Evolutionary conservation across 2,329 filamentous ascomycete species (phyloP).

Genomic region (Stachybotrys chartarum): DNA sequence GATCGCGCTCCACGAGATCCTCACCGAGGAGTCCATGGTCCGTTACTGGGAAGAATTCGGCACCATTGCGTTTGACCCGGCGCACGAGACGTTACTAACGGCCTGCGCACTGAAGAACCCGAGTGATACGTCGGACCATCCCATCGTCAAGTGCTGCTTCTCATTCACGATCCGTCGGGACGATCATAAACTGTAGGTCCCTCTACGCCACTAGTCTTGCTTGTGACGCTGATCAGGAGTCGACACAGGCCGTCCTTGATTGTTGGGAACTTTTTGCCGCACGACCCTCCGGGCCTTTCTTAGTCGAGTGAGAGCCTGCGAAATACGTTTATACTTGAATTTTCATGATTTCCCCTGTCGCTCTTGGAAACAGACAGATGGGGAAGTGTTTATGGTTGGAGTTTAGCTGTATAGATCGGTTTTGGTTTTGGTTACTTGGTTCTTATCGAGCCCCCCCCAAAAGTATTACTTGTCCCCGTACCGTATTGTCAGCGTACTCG

Average conservation of each 20-base stretch:
- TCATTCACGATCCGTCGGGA: slow-evolving; percentile 95
- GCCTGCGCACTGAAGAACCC: slow-evolving; percentile 87
- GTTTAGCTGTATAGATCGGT: neutral
- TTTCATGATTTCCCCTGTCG: no score
- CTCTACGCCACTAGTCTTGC: neutral
- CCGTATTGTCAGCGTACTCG: no score
- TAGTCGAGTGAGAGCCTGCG: neutral
- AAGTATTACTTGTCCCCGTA: no score
- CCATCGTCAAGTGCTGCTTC: slow-evolving; percentile 87
- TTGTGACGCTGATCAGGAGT: slow-evolving; percentile 21
- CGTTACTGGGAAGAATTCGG: slow-evolving; percentile 99
- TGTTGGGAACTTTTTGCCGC: slow-evolving; percentile 92
- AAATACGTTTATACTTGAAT: neutral
- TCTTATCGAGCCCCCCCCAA: no score
- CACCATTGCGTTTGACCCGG: slow-evolving; percentile 90
- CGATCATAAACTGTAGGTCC: slow-evolving; percentile 88
- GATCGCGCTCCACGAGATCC: slow-evolving; percentile 88
- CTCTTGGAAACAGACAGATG: neutral
- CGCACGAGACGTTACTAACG: slow-evolving; percentile 90
- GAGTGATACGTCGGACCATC: slow-evolving; percentile 57
- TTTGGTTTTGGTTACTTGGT: neutral
- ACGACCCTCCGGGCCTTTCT: slow-evolving; percentile 47
- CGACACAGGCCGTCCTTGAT: slow-evolving; percentile 75
- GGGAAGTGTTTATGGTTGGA: neutral
- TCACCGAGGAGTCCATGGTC: slow-evolving; percentile 90